These are phyloP conservation scores for Populus tomentosa DNA, from an alignment of 441 rosid genomes.

Conservation along the genomic window DNA sequence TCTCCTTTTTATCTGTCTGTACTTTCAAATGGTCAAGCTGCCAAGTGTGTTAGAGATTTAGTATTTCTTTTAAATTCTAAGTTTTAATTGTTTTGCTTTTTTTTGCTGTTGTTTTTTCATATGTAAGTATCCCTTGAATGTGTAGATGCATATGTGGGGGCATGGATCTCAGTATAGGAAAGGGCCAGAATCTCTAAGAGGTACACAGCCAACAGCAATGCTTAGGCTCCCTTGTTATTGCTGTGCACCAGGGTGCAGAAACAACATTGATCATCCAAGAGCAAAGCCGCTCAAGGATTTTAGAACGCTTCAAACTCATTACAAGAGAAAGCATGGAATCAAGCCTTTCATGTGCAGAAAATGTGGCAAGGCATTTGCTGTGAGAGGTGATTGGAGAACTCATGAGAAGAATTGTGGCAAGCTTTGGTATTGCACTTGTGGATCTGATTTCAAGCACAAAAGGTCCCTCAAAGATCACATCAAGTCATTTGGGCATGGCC, in stretches of 20 bases:
- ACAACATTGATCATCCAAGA: slow-evolving; percentile 93
- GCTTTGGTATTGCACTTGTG: slow-evolving; percentile 94
- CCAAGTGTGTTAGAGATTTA: not conserved
- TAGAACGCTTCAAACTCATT: slow-evolving; percentile 95
- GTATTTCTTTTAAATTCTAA: too few relatives aligned
- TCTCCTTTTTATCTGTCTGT: not conserved
- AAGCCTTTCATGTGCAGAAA: slow-evolving; percentile 88
- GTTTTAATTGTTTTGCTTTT: not conserved
- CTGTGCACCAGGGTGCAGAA: slow-evolving; percentile 86
- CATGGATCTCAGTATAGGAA: slow-evolving; percentile 96
- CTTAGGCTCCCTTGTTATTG: slow-evolving; percentile 90
- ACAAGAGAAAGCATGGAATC: slow-evolving; percentile 90
- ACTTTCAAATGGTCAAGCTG: not conserved
- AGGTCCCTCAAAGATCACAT: slow-evolving; percentile 95
- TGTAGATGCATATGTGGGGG: slow-evolving; percentile 99
- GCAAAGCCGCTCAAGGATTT: slow-evolving; percentile 91
- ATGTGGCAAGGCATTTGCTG: slow-evolving; percentile 91
- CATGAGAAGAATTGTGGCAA: slow-evolving; percentile 99
- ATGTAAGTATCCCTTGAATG: not conserved
- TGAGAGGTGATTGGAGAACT: slow-evolving; percentile 99
- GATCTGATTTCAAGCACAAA: slow-evolving; percentile 95
- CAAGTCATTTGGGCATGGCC: slow-evolving; percentile 80
- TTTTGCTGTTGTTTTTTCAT: not conserved
- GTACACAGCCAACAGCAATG: slow-evolving; percentile 95
- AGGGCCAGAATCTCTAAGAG: slow-evolving; percentile 93